Percentiles rank a stretch among this genome's conserved stretches.
These are phyloP conservation scores for Diutina mesorugosa DNA, from an alignment of 1,139 yeast genomes.

Conservation along the genomic window DNA sequence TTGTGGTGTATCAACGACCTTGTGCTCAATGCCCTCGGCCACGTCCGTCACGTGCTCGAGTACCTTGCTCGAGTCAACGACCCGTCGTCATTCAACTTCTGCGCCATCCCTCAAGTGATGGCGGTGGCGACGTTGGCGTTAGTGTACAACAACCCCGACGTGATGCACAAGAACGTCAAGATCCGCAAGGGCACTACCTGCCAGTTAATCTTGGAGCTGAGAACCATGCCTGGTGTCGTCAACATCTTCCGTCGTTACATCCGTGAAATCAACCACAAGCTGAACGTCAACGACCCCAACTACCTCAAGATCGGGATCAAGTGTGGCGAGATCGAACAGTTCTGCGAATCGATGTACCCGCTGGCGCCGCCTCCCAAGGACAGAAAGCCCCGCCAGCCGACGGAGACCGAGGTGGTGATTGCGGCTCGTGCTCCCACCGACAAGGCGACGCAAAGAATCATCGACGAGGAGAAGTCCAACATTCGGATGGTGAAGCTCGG, in stretches of 20 bases:
- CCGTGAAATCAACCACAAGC: slow-evolving; percentile 64
- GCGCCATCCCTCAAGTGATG: slow-evolving; percentile 98
- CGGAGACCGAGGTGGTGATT: not conserved
- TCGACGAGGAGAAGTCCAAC: not conserved
- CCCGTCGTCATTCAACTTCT: slow-evolving; percentile 75
- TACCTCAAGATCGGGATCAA: slow-evolving; percentile 72
- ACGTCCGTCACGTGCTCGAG: slow-evolving; percentile 64
- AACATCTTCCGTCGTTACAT: slow-evolving; percentile 62
- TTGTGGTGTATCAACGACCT: slow-evolving; percentile 70
- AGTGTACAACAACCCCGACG: slow-evolving; percentile 69
- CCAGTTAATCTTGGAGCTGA: slow-evolving; percentile 56
- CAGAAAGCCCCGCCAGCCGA: not conserved
- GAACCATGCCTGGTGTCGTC: slow-evolving; percentile 68
- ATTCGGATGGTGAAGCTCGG: not conserved
- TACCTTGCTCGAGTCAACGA: slow-evolving; percentile 72
- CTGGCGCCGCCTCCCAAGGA: slow-evolving; percentile 18
- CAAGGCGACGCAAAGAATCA: not conserved
- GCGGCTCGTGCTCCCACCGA: not conserved
- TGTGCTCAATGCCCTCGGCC: slow-evolving; percentile 67
- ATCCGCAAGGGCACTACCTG: slow-evolving; percentile 90
- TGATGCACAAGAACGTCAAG: slow-evolving; percentile 65
- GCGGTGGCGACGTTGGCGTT: slow-evolving; percentile 88
- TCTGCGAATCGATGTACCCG: slow-evolving; percentile 66
- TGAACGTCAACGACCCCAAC: slow-evolving; percentile 75
- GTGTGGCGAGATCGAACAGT: slow-evolving; percentile 82